Conservation (phyloP, 139 green algal species). For the Tetradesmus obliquus region DNA sequence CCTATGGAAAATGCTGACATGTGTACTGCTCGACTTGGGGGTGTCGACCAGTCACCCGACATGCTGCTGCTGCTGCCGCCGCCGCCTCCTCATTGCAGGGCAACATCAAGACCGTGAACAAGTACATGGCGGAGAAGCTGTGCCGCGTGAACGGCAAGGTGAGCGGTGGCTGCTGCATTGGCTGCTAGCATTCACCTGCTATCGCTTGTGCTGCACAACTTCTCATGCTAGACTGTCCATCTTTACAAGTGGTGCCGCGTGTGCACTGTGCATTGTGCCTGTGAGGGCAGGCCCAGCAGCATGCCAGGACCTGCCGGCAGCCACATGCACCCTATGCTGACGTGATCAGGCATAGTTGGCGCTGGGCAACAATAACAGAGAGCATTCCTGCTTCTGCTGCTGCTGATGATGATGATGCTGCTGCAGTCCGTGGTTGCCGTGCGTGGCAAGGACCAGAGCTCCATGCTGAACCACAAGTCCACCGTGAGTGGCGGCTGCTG, state of each 20-base stretch:
- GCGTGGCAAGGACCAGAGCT: constrained; percentile 23
- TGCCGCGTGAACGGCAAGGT: background rate
- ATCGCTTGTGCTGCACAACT: too few species aligned
- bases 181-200: too few species aligned
- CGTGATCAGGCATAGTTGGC: background rate
- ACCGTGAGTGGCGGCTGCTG: background rate
- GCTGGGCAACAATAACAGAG: too few species aligned
- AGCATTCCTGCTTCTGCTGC: background rate
- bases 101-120: constrained; percentile 29
- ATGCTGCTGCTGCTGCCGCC: background rate
- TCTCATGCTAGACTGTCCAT: too few species aligned
- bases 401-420: background rate
- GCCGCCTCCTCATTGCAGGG: background rate
- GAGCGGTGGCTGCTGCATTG: background rate
- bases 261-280: too few species aligned
- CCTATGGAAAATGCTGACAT: too few species aligned
- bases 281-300: too few species aligned
- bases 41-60: background rate
- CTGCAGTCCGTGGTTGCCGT: background rate
- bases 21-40: too few species aligned
- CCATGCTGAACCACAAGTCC: constrained; percentile 32
- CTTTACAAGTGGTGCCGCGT: too few species aligned
- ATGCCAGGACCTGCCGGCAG: too few species aligned
- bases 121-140: constrained; percentile 41
- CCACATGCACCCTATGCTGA: background rate